phyloP scores from a whole-genome alignment of 164 flowering plant species.

The Dillenia suffruticosa region DNA sequence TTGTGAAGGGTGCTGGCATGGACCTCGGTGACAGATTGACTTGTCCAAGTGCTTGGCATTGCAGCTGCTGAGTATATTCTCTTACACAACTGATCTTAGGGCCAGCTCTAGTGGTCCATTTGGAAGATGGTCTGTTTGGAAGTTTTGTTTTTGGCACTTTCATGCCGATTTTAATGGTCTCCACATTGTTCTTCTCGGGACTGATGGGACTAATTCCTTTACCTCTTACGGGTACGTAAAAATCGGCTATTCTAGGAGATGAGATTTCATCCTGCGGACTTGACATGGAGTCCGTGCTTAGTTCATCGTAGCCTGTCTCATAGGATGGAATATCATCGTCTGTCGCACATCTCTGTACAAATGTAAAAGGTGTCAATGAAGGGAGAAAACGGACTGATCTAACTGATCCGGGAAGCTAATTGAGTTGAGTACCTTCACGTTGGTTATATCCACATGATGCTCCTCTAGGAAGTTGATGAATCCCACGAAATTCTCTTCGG shows the following conservation, averaged over 20 bases:
- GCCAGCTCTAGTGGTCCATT: constrained; percentile 35
- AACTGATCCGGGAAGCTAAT: too few species aligned
- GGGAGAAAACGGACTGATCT: neutral
- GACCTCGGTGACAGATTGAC: constrained; percentile 24
- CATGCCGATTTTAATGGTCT: too few species aligned
- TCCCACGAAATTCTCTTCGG: constrained; percentile 44
- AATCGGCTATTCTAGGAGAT: too few species aligned
- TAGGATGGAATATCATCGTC: constrained; percentile 29
- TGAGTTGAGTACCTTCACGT: constrained; percentile 35
- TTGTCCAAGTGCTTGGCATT: constrained; percentile 23
- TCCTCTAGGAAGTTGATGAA: constrained; percentile 43
- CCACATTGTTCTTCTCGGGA: too few species aligned
- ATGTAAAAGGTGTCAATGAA: neutral
- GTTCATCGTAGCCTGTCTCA: neutral
- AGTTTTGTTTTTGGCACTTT: too few species aligned
- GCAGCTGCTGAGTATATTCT: constrained; percentile 26
- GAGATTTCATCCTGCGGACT: too few species aligned
- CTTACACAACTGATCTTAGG: constrained; percentile 33
- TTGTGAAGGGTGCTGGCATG: neutral
- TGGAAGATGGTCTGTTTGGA: constrained; percentile 14
- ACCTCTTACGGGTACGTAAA: too few species aligned
- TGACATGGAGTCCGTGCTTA: too few species aligned
- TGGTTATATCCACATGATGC: constrained; percentile 32
- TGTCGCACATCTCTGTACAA: constrained; percentile 29
- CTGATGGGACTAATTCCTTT: too few species aligned